Conservation (phyloP, 306 rosid species). For the Ormosia semicastrata region DNA sequence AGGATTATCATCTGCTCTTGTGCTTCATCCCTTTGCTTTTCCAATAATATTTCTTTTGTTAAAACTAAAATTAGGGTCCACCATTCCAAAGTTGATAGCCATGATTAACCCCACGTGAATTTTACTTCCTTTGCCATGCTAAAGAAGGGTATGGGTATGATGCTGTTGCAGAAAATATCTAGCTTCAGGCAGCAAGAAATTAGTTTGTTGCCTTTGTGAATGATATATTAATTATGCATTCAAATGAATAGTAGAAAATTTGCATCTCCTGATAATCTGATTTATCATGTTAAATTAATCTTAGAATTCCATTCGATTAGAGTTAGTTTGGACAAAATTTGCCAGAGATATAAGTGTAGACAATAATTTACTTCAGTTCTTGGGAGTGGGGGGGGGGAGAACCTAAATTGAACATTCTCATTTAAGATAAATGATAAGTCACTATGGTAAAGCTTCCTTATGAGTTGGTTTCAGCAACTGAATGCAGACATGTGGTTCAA, state of each 20-base stretch:
- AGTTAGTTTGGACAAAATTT: neutral
- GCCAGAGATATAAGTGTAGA: neutral
- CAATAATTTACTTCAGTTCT: neutral
- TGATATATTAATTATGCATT: neutral
- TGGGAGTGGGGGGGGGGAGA: too few relatives aligned
- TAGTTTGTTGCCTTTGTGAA: neutral
- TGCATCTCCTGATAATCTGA: neutral
- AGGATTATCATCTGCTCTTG: neutral
- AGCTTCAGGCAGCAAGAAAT: neutral
- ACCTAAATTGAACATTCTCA: neutral
- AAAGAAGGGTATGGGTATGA: neutral
- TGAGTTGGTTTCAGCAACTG: constrained; percentile 20
- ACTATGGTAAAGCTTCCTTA: neutral
- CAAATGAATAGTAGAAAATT: neutral
- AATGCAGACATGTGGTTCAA: neutral
- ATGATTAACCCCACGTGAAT: neutral
- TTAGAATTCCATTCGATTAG: neutral
- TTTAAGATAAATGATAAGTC: neutral
- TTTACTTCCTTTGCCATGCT: neutral
- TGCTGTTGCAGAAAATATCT: neutral
- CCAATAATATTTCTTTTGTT: neutral
- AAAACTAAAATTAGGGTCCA: neutral
- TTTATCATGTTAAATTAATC: neutral
- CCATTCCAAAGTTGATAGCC: neutral
- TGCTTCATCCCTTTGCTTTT: neutral